Conservation (phyloP, 176 grass and related monocot species). For the Avena sativa region DNA sequence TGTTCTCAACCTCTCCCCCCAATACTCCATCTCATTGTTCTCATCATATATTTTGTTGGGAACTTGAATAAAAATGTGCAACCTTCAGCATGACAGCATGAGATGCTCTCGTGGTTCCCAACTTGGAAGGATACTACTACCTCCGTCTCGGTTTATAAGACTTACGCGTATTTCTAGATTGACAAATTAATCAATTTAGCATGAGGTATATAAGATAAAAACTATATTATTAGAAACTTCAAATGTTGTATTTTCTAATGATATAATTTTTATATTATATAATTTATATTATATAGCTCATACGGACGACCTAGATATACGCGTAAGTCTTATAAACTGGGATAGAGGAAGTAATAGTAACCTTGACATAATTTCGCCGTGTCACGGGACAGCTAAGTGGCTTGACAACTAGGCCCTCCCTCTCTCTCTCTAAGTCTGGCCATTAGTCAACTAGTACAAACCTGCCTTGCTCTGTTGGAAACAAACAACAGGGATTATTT, state of each 20-base stretch:
- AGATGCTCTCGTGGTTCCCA: conserved; percentile 7
- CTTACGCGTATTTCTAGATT: no score
- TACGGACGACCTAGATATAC: no score
- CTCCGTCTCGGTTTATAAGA: no score
- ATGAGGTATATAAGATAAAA: no score
- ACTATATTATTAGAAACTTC: no score
- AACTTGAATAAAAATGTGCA: conserved; percentile 3
- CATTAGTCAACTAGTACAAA: conserved; percentile 34
- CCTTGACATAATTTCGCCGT: neutral
- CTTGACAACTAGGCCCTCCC: conserved; percentile 30
- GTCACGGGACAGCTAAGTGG: conserved; percentile 21
- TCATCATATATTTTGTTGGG: neutral
- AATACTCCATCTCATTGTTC: conserved; percentile 10
- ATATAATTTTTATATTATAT: no score
- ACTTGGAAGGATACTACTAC: conserved; percentile 1
- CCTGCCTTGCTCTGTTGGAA: conserved; percentile 47
- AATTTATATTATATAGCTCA: no score
- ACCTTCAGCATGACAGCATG: conserved; percentile 23
- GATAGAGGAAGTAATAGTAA: no score
- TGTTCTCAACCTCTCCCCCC: conserved; percentile 11
- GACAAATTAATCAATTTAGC: no score
- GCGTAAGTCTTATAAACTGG: no score
- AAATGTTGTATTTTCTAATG: no score
- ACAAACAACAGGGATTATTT: conserved; percentile 33
- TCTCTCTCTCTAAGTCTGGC: neutral